These are phyloP conservation scores for Vigna hirtella DNA, from an alignment of 306 rosid species.

Conservation along the genomic window DNA sequence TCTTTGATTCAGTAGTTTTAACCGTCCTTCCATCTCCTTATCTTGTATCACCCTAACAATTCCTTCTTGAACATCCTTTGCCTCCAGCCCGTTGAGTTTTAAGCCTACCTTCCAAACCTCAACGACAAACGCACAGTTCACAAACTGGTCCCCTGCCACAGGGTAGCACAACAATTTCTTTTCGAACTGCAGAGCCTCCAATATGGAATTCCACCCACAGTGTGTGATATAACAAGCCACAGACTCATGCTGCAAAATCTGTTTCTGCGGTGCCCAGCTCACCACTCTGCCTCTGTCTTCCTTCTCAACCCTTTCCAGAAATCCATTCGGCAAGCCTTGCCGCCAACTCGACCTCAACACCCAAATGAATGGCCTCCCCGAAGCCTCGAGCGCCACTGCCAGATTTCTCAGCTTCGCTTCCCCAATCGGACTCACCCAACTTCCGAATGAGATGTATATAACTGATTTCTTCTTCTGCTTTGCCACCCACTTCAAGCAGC, in stretches of 20 bases:
- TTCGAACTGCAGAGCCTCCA: constrained; percentile 75
- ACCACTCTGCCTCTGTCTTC: constrained; percentile 71
- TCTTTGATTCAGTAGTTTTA: constrained; percentile 51
- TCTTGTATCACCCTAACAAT: constrained; percentile 62
- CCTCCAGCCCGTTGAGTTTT: constrained; percentile 61
- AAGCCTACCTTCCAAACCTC: constrained; percentile 78
- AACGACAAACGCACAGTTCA: constrained; percentile 71
- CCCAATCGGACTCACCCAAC: constrained; percentile 87
- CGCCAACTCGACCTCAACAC: constrained; percentile 67
- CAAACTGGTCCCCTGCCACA: constrained; percentile 85
- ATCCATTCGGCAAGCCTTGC: constrained; percentile 66
- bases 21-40: constrained; percentile 54
- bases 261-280: constrained; percentile 87
- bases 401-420: constrained; percentile 62
- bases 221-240: constrained; percentile 83
- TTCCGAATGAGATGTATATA: constrained; percentile 83
- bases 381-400: constrained; percentile 68
- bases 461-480: constrained; percentile 55
- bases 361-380: constrained; percentile 78
- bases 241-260: constrained; percentile 60
- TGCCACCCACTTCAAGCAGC: constrained; percentile 74
- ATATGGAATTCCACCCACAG: constrained; percentile 95
- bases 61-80: constrained; percentile 71
- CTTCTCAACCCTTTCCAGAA: constrained; percentile 49
- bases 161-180: constrained; percentile 79